Evolutionary conservation across 805 yeast species (phyloP).

Genomic region (Maudiozyma turicensis): DNA sequence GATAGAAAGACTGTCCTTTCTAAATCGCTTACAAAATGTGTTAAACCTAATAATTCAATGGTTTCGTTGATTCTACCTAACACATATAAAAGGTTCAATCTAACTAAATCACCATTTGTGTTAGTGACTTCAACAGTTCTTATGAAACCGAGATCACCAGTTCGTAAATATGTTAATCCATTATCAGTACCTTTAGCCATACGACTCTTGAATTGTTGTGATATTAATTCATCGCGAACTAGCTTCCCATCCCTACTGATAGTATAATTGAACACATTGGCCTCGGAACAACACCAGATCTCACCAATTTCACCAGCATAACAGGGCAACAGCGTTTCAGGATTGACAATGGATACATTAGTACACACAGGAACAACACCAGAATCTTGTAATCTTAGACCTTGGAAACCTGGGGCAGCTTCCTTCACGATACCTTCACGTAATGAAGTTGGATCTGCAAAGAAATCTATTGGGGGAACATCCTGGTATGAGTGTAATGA

Average conservation of each 20-base stretch:
- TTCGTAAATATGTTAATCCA: constrained; percentile 60
- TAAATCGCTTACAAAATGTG: constrained; percentile 81
- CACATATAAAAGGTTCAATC: constrained; percentile 71
- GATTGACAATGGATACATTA: constrained; percentile 88
- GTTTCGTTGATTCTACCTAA: constrained; percentile 80
- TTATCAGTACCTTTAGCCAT: constrained; percentile 53
- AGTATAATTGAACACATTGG: constrained; percentile 56
- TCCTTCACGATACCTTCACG: constrained; percentile 81
- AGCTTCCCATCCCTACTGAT: constrained; percentile 30
- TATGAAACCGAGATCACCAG: constrained; percentile 91
- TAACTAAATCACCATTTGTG: constrained; percentile 30
- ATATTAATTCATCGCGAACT: constrained; percentile 41
- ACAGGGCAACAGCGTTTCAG: constrained; percentile 75
- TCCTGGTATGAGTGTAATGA: constrained; percentile 74
- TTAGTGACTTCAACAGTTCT: constrained; percentile 53
- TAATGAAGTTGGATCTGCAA: constrained; percentile 77
- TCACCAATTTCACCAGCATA: constrained; percentile 91
- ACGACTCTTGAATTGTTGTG: constrained; percentile 51
- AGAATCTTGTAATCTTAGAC: constrained; percentile 73
- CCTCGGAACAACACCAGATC: constrained; percentile 91
- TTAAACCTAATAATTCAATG: constrained; percentile 82
- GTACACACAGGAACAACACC: constrained; percentile 96
- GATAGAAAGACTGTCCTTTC: constrained; percentile 55
- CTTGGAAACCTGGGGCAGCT: constrained; percentile 5
- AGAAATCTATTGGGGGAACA: constrained; percentile 78